Evolutionary conservation across 176 grass and related monocot genomes (phyloP), one percentile per base, ranked within the genome.

Genomic region (Triticum urartu): DNA sequence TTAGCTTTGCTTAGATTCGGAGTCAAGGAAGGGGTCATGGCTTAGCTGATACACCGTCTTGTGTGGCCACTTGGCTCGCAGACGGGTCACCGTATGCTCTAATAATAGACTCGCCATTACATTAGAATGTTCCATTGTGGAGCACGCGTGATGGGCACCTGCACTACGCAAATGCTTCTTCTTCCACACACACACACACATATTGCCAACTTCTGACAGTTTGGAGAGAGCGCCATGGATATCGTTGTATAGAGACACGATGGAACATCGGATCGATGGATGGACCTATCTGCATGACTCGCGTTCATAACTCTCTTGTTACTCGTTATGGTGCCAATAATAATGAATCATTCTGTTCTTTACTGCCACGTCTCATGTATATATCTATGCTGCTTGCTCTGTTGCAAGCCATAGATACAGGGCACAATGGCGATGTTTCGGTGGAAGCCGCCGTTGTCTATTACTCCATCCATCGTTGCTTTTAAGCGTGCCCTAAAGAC

Each of bases 401-500:
- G 64, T 26, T 26, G 48, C 21, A 54, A 58, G n/a, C 21, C 33
- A 11, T 39, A 39, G 7, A 39, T 40, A 52, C 62, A 43, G 1
- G 39, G 11, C 28, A 11, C 5, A 45, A n/a, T 10, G 26, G 26
- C 3, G 39, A 47, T 2, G 24, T 48, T 43, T 45, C n/a, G 69
- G 36, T 45, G 24, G 69, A 14, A 4, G 70, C 83, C 18, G 43
- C 42, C 13, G 42, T 21, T 68, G 30, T 54, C 83, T 40, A 58
- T 38, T 78, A n/a, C 17, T 58, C 18, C 54, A 17, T 54, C 50
- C 50, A 18, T 26, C 21, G 28, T 65, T 35, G 85, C 68, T 80
- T 74, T 65, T 75, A 81, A 75, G 86, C 86, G 69, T 82, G 70
- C 43, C 56, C 86, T 32, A 40, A 82, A 82, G 86, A 79, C 2